phyloP scores from a whole-genome alignment of 2,329 filamentous ascomycete species.

The Akanthomyces dipterigenus region DNA sequence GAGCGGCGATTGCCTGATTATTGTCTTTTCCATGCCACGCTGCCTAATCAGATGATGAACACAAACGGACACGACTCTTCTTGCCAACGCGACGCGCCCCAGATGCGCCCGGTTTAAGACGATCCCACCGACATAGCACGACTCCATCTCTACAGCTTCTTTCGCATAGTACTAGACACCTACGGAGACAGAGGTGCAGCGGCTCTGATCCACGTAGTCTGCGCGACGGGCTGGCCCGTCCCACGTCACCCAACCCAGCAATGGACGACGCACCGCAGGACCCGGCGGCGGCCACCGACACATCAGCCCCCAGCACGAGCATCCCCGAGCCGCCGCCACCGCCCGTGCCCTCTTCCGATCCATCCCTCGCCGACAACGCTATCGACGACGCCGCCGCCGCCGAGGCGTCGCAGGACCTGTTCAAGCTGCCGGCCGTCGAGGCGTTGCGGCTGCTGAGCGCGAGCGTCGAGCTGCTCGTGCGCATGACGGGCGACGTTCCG shows the following conservation, averaged over 20 bases:
- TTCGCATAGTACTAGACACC: neutral
- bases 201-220: neutral
- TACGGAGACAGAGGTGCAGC: neutral
- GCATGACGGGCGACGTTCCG: constrained; percentile 69
- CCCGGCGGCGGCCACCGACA: neutral
- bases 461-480: constrained; percentile 63
- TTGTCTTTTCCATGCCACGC: neutral
- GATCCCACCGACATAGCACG: neutral
- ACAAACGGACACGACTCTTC: constrained; percentile 2
- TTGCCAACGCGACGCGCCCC: constrained; percentile 4
- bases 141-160: neutral
- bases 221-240: neutral
- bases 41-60: neutral
- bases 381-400: constrained; percentile 13
- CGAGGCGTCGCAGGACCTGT: constrained; percentile 52
- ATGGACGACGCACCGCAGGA: constrained; percentile 7
- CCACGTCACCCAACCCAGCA: neutral
- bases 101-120: neutral
- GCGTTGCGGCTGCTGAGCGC: constrained; percentile 75
- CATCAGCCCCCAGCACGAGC: neutral
- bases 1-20: too few relatives aligned
- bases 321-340: constrained; percentile 31
- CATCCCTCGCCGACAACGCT: constrained; percentile 21
- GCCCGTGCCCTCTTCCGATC: constrained; percentile 36
- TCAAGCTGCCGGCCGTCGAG: constrained; percentile 62